A percentile compares a stretch with the other conserved stretches of the same genome.
phyloP scores from a whole-genome alignment of 169 alveolate species.

The Amoebophrya sp. region DNA sequence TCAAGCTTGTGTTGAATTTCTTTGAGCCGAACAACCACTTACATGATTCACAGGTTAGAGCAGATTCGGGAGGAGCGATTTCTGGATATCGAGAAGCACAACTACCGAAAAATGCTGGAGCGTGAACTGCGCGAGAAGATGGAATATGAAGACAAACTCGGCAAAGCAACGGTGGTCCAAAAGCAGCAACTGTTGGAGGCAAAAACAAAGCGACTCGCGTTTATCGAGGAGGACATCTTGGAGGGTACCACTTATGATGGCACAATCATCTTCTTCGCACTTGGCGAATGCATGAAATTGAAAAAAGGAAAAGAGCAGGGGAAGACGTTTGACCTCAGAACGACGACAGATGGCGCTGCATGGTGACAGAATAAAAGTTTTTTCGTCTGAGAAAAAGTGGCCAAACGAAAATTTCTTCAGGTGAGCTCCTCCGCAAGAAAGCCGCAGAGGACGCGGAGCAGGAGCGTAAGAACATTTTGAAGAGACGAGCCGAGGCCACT shows the following conservation, averaged over 20 bases:
- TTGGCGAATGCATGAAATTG: not conserved
- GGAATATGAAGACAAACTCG: conserved; percentile 25
- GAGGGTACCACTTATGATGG: not conserved
- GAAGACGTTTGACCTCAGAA: too few species aligned
- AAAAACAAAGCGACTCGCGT: not conserved
- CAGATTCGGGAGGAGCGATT: conserved; percentile 33
- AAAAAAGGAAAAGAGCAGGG: too few species aligned
- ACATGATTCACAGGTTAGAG: not conserved
- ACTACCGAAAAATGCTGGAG: conserved; percentile 33
- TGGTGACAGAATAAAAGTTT: too few species aligned
- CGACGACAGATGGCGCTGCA: too few species aligned
- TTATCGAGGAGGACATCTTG: not conserved
- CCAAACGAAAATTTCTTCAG: not conserved
- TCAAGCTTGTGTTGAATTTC: too few species aligned
- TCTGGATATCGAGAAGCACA: conserved; percentile 28
- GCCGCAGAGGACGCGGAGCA: conserved; percentile 38
- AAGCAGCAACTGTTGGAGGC: conserved; percentile 6
- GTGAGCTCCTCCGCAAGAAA: conserved; percentile 34
- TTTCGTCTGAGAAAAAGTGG: too few species aligned
- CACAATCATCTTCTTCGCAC: not conserved
- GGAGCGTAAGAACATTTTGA: conserved; percentile 26
- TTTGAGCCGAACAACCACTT: not conserved
- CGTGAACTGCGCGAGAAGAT: conserved; percentile 28
- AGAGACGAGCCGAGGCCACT: conserved; percentile 10
- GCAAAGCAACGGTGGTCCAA: conserved; percentile 18